Evolutionary conservation across 805 yeast species (phyloP).

Genomic region (Wickerhamomyces mucosus): DNA sequence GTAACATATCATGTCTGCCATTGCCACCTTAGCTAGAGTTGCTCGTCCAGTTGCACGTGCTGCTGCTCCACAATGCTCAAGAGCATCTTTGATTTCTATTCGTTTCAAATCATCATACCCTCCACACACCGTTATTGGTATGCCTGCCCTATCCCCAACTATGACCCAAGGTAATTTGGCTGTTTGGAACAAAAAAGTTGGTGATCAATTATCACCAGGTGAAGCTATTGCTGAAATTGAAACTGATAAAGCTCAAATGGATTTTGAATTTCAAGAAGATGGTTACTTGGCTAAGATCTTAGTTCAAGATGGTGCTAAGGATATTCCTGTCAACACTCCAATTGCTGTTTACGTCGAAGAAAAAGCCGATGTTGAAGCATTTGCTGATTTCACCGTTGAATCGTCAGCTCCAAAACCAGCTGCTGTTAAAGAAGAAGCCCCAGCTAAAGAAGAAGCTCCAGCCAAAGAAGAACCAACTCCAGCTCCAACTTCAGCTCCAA

Average conservation of each 20-base stretch:
- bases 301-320: constrained; percentile 77
- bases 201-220: constrained; percentile 85
- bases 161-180: constrained; percentile 95
- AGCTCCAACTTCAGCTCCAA: constrained; percentile 8
- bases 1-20: neutral
- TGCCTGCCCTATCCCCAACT: constrained; percentile 99
- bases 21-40: constrained; percentile 7
- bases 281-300: constrained; percentile 85
- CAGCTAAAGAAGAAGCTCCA: constrained; percentile 16
- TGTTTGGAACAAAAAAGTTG: constrained; percentile 81
- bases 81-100: constrained; percentile 11
- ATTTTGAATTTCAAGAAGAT: constrained; percentile 96
- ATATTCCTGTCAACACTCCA: constrained; percentile 89
- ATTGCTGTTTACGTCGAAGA: constrained; percentile 95
- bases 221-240: constrained; percentile 94
- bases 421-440: constrained; percentile 20
- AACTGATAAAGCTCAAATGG: constrained; percentile 97
- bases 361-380: constrained; percentile 74
- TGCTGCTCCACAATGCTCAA: constrained; percentile 2
- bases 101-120: constrained; percentile 42
- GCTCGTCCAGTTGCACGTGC: constrained; percentile 11
- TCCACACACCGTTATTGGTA: constrained; percentile 77
- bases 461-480: constrained; percentile 14
- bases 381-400: constrained; percentile 78
- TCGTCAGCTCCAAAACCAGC: constrained; percentile 34